These are phyloP conservation scores for Hemisphaericaspora nanyangensis DNA, from an alignment of 805 yeast species.

Conservation along the genomic window DNA sequence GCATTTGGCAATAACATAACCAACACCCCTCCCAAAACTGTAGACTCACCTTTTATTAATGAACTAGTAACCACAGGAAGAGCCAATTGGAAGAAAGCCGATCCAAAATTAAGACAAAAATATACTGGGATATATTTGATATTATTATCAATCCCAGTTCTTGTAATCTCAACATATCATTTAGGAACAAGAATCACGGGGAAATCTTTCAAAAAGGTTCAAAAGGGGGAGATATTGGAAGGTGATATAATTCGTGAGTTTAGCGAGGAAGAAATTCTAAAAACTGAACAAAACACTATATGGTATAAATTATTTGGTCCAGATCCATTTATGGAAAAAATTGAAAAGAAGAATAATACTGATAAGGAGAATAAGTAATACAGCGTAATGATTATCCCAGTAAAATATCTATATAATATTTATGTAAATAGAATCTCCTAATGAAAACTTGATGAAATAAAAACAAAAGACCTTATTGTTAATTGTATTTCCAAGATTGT, in stretches of 20 bases:
- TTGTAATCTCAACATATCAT: conserved; percentile 31
- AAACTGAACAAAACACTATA: conserved; percentile 27
- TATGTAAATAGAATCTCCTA: too few relatives aligned
- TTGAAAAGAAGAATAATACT: too few relatives aligned
- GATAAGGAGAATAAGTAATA: too few relatives aligned
- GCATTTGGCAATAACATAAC: conserved; percentile 1
- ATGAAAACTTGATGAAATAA: too few relatives aligned
- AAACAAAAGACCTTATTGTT: too few relatives aligned
- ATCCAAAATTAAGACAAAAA: conserved; percentile 30
- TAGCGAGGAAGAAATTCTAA: conserved; percentile 16
- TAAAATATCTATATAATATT: too few relatives aligned
- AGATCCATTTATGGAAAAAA: conserved; percentile 40
- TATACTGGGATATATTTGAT: conserved; percentile 37
- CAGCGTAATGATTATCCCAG: too few relatives aligned
- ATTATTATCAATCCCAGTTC: conserved; percentile 35
- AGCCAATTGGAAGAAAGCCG: conserved; percentile 44
- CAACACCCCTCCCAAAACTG: conserved; percentile 8
- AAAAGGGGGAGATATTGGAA: conserved; percentile 36
- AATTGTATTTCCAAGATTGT: conserved; percentile 16
- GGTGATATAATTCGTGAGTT: conserved; percentile 34
- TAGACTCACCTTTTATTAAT: conserved; percentile 28
- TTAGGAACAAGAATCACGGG: conserved; percentile 36
- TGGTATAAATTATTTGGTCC: conserved; percentile 38
- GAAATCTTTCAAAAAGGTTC: conserved; percentile 35
- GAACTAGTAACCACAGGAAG: conserved; percentile 37